Evolutionary conservation across 2,329 filamentous ascomycete genomes (phyloP), one percentile per base, ranked within the genome.

Genomic region (Apiospora arundinis): DNA sequence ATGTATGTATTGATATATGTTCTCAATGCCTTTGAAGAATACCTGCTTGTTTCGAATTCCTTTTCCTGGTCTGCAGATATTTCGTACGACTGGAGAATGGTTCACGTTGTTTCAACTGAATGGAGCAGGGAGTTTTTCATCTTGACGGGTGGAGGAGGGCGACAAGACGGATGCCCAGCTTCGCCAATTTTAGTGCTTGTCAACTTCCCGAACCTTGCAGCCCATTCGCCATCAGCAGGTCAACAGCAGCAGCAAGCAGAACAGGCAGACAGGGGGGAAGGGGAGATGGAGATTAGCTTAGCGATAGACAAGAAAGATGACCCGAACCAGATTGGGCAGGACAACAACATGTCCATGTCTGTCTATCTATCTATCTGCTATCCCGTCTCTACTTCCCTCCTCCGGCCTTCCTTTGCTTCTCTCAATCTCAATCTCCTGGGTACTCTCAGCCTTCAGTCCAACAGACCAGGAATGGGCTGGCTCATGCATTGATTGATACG

Each of bases 281-380:
- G 44, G 52, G 52, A 21, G 32, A 63, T 63, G 28, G 56, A 63
- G 56, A 63, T 63, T 63, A 63, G 56, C 56, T 40, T 40, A 40
- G 32, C 56, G 56, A 63, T n/a, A 37, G 56, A 4, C 52, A 60
- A 60, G 16, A 42, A 56, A 32, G 2, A 32, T 32, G 32, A 60
- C 52, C 52, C 32, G 56, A 40, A 37, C 56, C 56, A 40, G 56
- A 63, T 63, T 63, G 56, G 56, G 56, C 56, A 63, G 32, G 56
- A 40, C 56, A 63, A 63, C 32, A 63, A 63, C 32, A 40, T 63
- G 56, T 40, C 32, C 32, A 40, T 63, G 56, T 40, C 32, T 16
- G 28, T 23, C 32, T 21, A 6, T 32, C 11, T 4, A 16, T 18
- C 9, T 63, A 14, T 12, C 12, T 45, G 42, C 56, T 40, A 32